Conservation (phyloP, 2,329 filamentous ascomycete genomes). For the Sordariomycetes sp. region DNA sequence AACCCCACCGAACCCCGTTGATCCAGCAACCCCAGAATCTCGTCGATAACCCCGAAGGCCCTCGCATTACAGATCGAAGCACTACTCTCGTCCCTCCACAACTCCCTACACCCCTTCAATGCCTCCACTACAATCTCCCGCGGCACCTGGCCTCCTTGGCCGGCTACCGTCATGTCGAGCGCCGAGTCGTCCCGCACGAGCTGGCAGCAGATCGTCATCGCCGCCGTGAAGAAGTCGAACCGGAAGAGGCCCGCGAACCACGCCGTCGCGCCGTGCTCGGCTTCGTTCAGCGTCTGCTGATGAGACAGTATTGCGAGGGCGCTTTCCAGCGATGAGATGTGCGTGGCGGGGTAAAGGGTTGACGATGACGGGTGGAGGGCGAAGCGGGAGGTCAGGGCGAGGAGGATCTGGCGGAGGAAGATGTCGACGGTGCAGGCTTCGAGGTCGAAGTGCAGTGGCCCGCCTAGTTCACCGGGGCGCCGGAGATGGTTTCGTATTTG, state of each 20-base stretch:
- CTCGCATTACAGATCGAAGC: conserved; percentile 7
- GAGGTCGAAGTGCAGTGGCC: background rate
- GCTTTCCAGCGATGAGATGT: conserved; percentile 25
- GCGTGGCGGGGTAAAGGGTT: conserved; percentile 20
- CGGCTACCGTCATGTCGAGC: background rate
- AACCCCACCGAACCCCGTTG: too few species aligned
- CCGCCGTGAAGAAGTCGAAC: conserved; percentile 23
- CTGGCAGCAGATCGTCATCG: conserved; percentile 20
- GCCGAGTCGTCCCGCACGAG: conserved; percentile 20
- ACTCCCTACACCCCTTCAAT: conserved; percentile 8
- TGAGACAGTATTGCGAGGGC: conserved; percentile 22
- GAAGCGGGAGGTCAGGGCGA: conserved; percentile 23
- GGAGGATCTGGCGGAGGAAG: conserved; percentile 21
- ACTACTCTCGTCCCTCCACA: conserved; percentile 7
- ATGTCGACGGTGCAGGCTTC: conserved; percentile 17
- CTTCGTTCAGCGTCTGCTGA: conserved; percentile 20
- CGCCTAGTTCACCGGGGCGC: conserved; percentile 18
- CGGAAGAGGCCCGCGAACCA: conserved; percentile 21
- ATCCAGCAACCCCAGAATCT: background rate
- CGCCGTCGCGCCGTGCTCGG: conserved; percentile 13
- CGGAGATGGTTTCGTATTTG: conserved; percentile 19
- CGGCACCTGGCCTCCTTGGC: background rate
- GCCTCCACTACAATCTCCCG: conserved; percentile 8
- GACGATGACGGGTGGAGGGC: conserved; percentile 21
- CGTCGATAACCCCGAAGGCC: conserved; percentile 7